These are phyloP conservation scores for Chaetoceros tenuissimus DNA, from an alignment of 108 stramenopile species.

Conservation along the genomic window DNA sequence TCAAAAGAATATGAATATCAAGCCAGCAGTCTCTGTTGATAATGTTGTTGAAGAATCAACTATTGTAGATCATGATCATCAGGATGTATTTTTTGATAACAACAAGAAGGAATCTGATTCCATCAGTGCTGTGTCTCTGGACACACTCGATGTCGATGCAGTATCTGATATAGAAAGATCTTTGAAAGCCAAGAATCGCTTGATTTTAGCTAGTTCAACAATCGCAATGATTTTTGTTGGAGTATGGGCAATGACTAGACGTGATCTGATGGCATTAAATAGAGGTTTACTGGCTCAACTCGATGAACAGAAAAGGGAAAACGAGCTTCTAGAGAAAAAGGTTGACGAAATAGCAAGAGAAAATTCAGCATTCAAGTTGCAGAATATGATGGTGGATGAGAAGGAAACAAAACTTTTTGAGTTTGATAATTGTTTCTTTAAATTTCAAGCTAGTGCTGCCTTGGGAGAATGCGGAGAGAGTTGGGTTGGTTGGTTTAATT, in stretches of 20 bases:
- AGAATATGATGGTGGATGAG: not conserved
- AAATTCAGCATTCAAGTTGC: not conserved
- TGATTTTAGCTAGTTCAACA: not conserved
- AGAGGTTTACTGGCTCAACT: not conserved
- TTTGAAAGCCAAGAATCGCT: not conserved
- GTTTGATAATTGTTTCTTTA: not conserved
- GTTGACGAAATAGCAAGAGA: not conserved
- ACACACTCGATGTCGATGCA: not conserved
- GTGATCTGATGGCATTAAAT: not conserved
- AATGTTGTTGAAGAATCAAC: too few relatives aligned
- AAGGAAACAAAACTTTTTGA: not conserved
- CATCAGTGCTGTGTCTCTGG: not conserved
- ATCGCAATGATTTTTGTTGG: too few relatives aligned
- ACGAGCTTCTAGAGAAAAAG: not conserved
- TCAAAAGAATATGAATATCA: too few relatives aligned
- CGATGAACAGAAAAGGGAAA: not conserved
- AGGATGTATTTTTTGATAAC: not conserved
- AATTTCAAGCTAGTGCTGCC: not conserved
- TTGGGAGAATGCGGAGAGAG: not conserved
- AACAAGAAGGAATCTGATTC: not conserved
- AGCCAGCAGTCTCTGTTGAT: too few relatives aligned
- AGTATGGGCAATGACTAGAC: too few relatives aligned
- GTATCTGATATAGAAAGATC: not conserved
- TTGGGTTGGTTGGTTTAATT: too few relatives aligned
- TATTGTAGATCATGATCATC: too few relatives aligned